Percentiles rank a stretch among this genome's conserved stretches.
These are phyloP conservation scores for Boletus rufocinnamomeus DNA, from an alignment of 768 basidiomycete genomes.

Conservation along the genomic window DNA sequence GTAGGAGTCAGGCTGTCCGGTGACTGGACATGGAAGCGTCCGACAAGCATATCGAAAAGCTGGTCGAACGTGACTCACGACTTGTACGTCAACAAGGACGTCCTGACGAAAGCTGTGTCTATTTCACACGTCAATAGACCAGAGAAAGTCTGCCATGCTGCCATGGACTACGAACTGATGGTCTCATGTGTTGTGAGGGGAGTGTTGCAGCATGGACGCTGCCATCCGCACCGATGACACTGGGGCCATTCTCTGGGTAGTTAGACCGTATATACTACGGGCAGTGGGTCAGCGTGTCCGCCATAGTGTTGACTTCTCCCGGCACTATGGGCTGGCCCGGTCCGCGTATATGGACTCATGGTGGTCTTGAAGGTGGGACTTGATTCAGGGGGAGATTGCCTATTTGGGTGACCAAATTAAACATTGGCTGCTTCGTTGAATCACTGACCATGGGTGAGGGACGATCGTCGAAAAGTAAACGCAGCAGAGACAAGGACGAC, in stretches of 20 bases:
- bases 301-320: not conserved
- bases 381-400: not conserved
- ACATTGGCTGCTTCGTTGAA: not conserved
- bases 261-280: not conserved
- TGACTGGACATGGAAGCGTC: not conserved
- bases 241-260: not conserved
- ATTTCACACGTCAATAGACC: not conserved
- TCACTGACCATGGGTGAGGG: slow-evolving; percentile 26
- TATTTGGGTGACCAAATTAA: slow-evolving; percentile 1
- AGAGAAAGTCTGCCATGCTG: not conserved
- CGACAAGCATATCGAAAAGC: not conserved
- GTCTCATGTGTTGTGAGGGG: not conserved
- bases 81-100: not conserved
- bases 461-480: slow-evolving; percentile 30
- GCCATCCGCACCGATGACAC: not conserved
- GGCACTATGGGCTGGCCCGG: not conserved
- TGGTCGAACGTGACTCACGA: not conserved
- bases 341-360: not conserved
- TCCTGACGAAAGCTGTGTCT: not conserved
- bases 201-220: not conserved
- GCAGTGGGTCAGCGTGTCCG: not conserved
- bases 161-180: not conserved
- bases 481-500: slow-evolving; percentile 39
- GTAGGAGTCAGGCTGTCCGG: not conserved
- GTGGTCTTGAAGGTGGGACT: not conserved